Conservation (phyloP, 306 rosid species). For the Cicer arietinum region DNA sequence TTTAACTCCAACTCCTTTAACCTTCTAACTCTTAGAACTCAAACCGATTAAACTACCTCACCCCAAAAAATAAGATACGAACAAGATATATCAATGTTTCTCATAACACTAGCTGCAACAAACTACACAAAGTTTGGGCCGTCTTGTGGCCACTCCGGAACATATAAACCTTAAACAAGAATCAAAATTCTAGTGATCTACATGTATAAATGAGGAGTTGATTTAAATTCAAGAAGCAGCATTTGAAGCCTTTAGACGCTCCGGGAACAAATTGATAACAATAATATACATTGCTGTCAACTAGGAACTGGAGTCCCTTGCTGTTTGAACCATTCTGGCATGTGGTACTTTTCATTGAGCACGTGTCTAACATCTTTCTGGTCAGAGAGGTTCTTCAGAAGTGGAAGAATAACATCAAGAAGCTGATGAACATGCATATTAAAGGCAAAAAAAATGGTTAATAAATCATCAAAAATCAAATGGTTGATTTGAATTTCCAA, state of each 20-base stretch:
- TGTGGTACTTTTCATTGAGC: constrained; percentile 70
- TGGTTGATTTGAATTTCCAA: constrained; percentile 23
- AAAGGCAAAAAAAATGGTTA: constrained; percentile 27
- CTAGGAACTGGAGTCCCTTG: constrained; percentile 72
- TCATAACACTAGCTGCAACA: neutral
- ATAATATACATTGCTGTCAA: constrained; percentile 48
- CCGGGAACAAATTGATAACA: constrained; percentile 43
- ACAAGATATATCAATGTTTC: neutral
- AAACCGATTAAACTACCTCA: too few species aligned
- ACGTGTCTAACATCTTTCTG: constrained; percentile 74
- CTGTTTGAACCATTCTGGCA: constrained; percentile 91
- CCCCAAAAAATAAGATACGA: too few species aligned
- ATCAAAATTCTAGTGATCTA: constrained; percentile 42
- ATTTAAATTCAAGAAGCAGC: constrained; percentile 44
- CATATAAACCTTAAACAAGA: constrained; percentile 26
- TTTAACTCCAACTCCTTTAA: too few species aligned
- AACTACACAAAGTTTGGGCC: too few species aligned
- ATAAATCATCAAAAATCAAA: constrained; percentile 8
- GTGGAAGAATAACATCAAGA: constrained; percentile 85
- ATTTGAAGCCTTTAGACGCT: constrained; percentile 36
- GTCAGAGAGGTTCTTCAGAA: constrained; percentile 69
- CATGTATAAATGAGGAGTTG: constrained; percentile 32
- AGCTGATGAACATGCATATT: constrained; percentile 60
- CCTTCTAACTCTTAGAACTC: too few species aligned
- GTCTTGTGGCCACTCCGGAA: too few species aligned